These are phyloP conservation scores for Chaetomium tenue DNA, from an alignment of 495 filamentous ascomycete genomes.

Conservation along the genomic window DNA sequence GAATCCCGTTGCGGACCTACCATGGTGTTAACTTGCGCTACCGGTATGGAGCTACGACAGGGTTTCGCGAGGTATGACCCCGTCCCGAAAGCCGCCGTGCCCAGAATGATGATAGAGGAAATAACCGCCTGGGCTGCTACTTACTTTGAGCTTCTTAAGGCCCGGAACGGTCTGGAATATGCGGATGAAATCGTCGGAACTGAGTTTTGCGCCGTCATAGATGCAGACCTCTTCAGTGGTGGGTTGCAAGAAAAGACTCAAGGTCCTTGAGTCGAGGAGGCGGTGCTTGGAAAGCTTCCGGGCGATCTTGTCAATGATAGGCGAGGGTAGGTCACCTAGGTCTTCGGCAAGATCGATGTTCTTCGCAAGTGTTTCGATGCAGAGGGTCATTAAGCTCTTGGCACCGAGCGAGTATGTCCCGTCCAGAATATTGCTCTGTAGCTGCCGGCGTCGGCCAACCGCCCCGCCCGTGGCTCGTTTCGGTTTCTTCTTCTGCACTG, in stretches of 20 bases:
- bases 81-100: neutral
- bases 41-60: neutral
- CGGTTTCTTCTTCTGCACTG: slow-evolving; percentile 63
- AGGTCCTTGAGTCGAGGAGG: slow-evolving; percentile 63
- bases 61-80: neutral
- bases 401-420: slow-evolving; percentile 67
- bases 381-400: slow-evolving; percentile 70
- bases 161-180: slow-evolving; percentile 74
- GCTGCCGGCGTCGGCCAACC: slow-evolving; percentile 58
- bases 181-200: slow-evolving; percentile 69
- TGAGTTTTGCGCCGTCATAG: slow-evolving; percentile 76
- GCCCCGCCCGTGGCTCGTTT: slow-evolving; percentile 44
- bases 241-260: slow-evolving; percentile 75
- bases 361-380: slow-evolving; percentile 79
- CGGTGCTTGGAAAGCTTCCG: slow-evolving; percentile 78
- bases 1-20: slow-evolving; percentile 68
- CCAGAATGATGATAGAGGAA: neutral
- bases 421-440: slow-evolving; percentile 77
- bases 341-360: slow-evolving; percentile 81
- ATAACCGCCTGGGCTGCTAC: neutral
- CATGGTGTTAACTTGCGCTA: neutral
- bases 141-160: slow-evolving; percentile 59
- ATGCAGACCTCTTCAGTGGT: slow-evolving; percentile 64
- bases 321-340: slow-evolving; percentile 71
- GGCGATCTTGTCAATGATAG: slow-evolving; percentile 69